Evolutionary conservation across 2,329 filamentous ascomycete genomes (phyloP).

Genomic region (Albophoma yamanashiensis): DNA sequence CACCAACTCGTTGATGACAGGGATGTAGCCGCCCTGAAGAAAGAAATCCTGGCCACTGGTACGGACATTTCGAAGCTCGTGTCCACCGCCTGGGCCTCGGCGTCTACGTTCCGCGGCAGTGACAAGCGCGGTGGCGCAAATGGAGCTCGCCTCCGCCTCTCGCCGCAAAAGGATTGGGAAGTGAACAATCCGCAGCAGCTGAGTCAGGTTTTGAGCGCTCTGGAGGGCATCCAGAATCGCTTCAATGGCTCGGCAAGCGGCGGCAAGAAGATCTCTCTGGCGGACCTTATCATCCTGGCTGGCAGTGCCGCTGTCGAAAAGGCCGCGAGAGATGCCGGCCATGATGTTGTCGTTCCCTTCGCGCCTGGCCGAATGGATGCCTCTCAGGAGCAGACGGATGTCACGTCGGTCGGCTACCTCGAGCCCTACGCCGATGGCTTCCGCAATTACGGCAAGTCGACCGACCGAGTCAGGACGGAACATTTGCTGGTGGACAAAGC

Average conservation of each 20-base stretch:
- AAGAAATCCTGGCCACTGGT: conserved; percentile 53
- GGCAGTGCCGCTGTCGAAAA: conserved; percentile 63
- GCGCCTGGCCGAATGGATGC: conserved; percentile 63
- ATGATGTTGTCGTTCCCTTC: conserved; percentile 54
- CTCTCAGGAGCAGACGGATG: conserved; percentile 60
- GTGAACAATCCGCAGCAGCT: conserved; percentile 64
- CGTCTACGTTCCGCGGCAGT: conserved; percentile 60
- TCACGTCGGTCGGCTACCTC: conserved; percentile 51
- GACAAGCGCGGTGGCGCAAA: conserved; percentile 81
- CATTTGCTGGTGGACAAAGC: conserved; percentile 63
- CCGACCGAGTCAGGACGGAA: conserved; percentile 51
- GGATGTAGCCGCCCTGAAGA: conserved; percentile 57
- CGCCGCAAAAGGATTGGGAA: conserved; percentile 61
- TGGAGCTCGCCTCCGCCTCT: conserved; percentile 64
- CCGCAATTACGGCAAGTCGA: conserved; percentile 65
- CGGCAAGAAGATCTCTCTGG: conserved; percentile 66
- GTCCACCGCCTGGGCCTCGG: conserved; percentile 56
- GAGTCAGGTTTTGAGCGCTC: conserved; percentile 44
- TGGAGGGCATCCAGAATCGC: conserved; percentile 54
- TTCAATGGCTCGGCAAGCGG: conserved; percentile 50
- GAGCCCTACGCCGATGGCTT: conserved; percentile 65
- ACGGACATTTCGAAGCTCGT: conserved; percentile 52
- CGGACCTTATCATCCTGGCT: conserved; percentile 68
- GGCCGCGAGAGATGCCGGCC: conserved; percentile 41
- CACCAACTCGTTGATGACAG: conserved; percentile 48